These are phyloP conservation scores for Scenedesmus sp. DNA, from an alignment of 163 green algal genomes.

Conservation along the genomic window DNA sequence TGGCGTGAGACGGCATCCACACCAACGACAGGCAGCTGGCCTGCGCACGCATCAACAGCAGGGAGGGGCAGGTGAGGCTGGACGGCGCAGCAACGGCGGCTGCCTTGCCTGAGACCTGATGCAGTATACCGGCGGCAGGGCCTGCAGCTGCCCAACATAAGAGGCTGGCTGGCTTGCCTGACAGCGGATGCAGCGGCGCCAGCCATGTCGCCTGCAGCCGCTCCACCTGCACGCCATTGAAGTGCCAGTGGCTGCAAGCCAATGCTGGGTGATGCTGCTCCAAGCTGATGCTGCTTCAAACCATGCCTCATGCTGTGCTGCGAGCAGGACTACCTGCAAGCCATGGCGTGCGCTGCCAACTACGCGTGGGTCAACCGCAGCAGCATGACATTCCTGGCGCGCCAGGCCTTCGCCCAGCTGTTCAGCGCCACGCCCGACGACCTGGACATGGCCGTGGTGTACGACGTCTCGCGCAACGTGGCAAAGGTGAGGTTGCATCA, in stretches of 20 bases:
- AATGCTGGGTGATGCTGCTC: too few relatives aligned
- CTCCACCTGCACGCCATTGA: background rate
- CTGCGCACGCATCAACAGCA: conserved; percentile 85
- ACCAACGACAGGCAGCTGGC: conserved; percentile 93
- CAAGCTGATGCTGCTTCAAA: too few relatives aligned
- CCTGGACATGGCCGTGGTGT: conserved; percentile 95
- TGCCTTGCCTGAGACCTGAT: too few relatives aligned
- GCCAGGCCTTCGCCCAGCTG: conserved; percentile 88
- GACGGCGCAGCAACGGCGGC: too few relatives aligned
- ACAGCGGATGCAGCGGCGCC: too few relatives aligned
- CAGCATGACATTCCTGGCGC: conserved; percentile 92
- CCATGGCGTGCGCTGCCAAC: conserved; percentile 94
- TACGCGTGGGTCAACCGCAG: conserved; percentile 95
- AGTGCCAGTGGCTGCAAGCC: background rate
- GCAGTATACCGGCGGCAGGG: too few relatives aligned
- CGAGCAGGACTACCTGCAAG: conserved; percentile 85
- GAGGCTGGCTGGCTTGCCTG: too few relatives aligned
- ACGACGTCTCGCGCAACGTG: conserved; percentile 96
- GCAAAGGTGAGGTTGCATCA: conserved; percentile 79
- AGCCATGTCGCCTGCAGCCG: background rate
- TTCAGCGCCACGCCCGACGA: conserved; percentile 88
- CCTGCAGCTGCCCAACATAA: too few relatives aligned
- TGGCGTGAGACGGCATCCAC: conserved; percentile 85
- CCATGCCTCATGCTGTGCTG: background rate
- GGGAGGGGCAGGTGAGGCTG: conserved; percentile 73